Evolutionary conservation across 192 early-diverging fungal species (phyloP), one percentile per base, ranked within the genome.

Genomic region (Backusella macrospora): DNA sequence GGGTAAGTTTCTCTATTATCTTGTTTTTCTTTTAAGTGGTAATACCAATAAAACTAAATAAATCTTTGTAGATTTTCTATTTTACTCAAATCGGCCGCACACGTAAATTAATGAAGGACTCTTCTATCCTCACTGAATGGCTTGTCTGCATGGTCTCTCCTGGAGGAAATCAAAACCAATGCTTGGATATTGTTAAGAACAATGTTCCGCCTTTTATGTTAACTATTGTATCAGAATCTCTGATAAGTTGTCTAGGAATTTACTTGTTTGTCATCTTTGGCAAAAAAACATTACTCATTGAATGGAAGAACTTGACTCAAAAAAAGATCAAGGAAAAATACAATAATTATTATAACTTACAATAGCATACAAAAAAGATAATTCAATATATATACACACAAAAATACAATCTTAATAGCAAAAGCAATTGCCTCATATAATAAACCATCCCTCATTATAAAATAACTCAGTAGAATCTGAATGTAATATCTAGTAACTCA

Each of bases 261-360:
- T 55, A 79, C 5, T 70, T 84, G 23, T 78, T 86, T 68, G 39
- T 82, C 40, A 85, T 83, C 18, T 83, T 87, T 71, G 81, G 73
- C 64, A 87, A 87, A 68, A 18, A 62, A 16, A 59, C 76, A 0
- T 48, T 87, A 29, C 67, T 79, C 47, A 29, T 52, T 6, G 86
- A 87, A 63, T 85, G 83, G 83, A 77, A 74, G 10, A 75, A 85
- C 1, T 79, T 75, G 78, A 78, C 81, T 23, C 52, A 21, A 12
- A 16, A 16, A 2, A 23, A 4, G 7, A 10, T 55, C 52, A 55
- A 55, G 12, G 18, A n/a, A 26, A n/a, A 21, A 55, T 23, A 23
- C 16, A 21, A 55, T 55, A 55, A 21, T 23, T 55, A 55, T 21
- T 55, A 55, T 12, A 55, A 55, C 10, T 55, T 55, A 7, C 23